Evolutionary conservation across 225 moss, liverwort and hornwort species (phyloP).

Genomic region (Straminergon stramineum): DNA sequence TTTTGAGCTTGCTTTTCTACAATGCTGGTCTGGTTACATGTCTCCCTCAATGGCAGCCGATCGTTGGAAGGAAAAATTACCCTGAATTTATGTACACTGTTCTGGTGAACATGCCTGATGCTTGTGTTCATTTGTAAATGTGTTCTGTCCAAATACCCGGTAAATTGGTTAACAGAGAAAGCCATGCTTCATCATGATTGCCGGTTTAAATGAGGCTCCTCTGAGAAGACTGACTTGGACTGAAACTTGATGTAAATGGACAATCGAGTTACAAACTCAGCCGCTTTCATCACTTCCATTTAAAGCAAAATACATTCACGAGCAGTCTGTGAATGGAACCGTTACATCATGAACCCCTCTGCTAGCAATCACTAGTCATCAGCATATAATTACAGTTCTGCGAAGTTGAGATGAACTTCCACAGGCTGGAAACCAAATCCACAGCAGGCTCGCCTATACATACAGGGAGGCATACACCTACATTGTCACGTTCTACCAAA

Average conservation of each 20-base stretch:
- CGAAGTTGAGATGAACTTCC: constrained; percentile 7
- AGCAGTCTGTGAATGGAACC: constrained; percentile 5
- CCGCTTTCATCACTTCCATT: neutral
- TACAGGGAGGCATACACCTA: constrained; percentile 9
- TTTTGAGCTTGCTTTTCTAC: neutral
- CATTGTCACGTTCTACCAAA: neutral
- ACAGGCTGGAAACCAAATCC: constrained; percentile 12
- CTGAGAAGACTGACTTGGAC: neutral
- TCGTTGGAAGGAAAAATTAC: neutral
- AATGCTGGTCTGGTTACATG: neutral
- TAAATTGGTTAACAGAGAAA: neutral
- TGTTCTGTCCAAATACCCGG: neutral
- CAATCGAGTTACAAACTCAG: neutral
- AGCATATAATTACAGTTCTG: constrained; percentile 16
- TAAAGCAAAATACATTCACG: constrained; percentile 14
- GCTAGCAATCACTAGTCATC: neutral
- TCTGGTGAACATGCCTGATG: neutral
- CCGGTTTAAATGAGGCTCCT: neutral
- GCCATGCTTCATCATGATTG: too few species aligned
- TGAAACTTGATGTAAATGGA: neutral
- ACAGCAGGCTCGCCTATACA: constrained; percentile 7
- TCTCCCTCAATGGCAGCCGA: neutral
- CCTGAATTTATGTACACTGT: neutral
- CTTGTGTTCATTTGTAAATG: neutral
- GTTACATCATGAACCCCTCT: neutral